Conservation (phyloP, 495 filamentous ascomycete genomes). For the Neurospora africana region DNA sequence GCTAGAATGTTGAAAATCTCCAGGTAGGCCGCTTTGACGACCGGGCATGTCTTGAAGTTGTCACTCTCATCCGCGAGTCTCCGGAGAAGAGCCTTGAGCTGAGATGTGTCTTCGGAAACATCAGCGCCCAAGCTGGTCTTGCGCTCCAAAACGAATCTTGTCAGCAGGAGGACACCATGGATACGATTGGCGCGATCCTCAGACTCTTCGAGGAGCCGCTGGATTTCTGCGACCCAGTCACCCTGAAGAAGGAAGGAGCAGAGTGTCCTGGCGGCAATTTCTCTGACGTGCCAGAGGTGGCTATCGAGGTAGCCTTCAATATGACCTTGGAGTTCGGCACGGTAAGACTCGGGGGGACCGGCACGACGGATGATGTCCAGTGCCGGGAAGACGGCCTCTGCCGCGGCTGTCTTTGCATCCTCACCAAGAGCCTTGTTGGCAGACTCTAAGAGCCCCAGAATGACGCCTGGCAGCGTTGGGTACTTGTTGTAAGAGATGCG, state of each 20-base stretch:
- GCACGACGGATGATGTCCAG: slow-evolving; percentile 69
- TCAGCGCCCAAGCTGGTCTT: slow-evolving; percentile 28
- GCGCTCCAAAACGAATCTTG: slow-evolving; percentile 42
- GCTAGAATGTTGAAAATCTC: slow-evolving; percentile 30
- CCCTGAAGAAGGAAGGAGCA: slow-evolving; percentile 49
- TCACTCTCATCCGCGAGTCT: slow-evolving; percentile 7
- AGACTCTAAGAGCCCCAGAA: slow-evolving; percentile 52
- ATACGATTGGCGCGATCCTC: slow-evolving; percentile 23
- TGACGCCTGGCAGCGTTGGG: slow-evolving; percentile 53
- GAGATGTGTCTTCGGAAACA: neutral
- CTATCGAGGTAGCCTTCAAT: slow-evolving; percentile 55
- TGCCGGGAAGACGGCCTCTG: slow-evolving; percentile 77
- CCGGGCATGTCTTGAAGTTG: slow-evolving; percentile 19
- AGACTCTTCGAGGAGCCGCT: slow-evolving; percentile 30
- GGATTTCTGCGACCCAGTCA: slow-evolving; percentile 41
- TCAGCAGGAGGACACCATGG: slow-evolving; percentile 57
- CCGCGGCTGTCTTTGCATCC: slow-evolving; percentile 26
- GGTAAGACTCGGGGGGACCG: slow-evolving; percentile 38
- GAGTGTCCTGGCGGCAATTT: slow-evolving; percentile 77
- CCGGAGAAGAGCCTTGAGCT: slow-evolving; percentile 5
- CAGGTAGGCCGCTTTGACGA: slow-evolving; percentile 29
- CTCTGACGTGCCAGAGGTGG: slow-evolving; percentile 75
- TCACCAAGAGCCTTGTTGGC: slow-evolving; percentile 28
- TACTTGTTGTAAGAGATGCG: slow-evolving; percentile 61
- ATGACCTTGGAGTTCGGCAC: slow-evolving; percentile 33